Percentiles rank a stretch among this genome's conserved stretches.
Evolutionary conservation across 305 asterid species (phyloP).

Genomic region (Fraxinus paxiana): DNA sequence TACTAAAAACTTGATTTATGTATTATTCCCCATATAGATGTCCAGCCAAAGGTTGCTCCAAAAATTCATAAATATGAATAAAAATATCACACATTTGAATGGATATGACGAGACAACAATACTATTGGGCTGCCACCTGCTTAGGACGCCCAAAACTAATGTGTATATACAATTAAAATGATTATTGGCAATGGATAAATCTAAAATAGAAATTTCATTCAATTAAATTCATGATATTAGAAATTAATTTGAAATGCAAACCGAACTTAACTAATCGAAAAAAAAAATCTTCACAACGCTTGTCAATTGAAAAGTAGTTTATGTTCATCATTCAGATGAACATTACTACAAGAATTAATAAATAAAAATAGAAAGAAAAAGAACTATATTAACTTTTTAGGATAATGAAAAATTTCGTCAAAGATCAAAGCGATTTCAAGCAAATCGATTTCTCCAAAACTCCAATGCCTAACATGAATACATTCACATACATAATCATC

Average conservation of each 20-base stretch:
- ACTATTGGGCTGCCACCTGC: background rate
- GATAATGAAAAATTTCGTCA: background rate
- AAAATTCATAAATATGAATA: too few relatives aligned
- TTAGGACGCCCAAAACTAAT: background rate
- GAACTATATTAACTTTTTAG: background rate
- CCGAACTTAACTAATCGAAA: background rate
- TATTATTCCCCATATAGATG: too few relatives aligned
- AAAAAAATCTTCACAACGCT: background rate
- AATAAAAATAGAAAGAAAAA: background rate
- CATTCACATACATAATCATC: background rate
- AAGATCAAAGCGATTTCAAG: background rate
- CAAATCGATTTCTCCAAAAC: background rate
- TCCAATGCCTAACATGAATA: background rate
- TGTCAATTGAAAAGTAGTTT: background rate
- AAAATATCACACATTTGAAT: too few relatives aligned
- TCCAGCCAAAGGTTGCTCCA: too few relatives aligned
- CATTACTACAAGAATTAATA: background rate
- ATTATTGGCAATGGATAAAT: background rate
- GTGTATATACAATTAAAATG: background rate
- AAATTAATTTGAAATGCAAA: too few relatives aligned
- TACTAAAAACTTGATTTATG: too few relatives aligned
- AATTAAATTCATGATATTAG: background rate
- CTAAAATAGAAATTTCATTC: background rate
- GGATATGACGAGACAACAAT: too few relatives aligned
- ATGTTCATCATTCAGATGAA: background rate